Conservation (phyloP, 345 rosid genomes). For the Ceriops tagal region DNA sequence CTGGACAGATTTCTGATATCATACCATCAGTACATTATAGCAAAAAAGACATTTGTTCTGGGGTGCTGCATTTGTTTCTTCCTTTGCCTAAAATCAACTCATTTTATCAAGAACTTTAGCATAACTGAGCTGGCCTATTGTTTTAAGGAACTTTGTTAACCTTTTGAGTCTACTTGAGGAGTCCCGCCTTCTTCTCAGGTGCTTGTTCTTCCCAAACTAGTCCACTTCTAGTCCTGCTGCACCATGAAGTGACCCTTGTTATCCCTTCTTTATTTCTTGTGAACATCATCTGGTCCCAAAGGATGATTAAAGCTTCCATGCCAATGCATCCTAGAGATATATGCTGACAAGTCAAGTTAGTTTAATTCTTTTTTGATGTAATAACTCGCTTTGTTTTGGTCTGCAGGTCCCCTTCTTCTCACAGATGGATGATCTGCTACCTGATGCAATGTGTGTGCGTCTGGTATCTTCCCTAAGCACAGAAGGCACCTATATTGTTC, state of each 20-base stretch:
- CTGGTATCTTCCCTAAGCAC: conserved; percentile 53
- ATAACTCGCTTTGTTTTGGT: conserved; percentile 1
- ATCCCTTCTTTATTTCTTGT: background rate
- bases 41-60: background rate
- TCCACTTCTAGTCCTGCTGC: background rate
- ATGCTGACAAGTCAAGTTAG: background rate
- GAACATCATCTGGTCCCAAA: background rate
- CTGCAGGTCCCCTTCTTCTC: conserved; percentile 60
- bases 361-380: background rate
- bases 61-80: background rate
- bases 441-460: conserved; percentile 66
- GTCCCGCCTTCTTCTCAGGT: background rate
- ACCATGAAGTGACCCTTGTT: background rate
- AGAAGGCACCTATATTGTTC: conserved; percentile 53
- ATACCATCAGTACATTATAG: too few species aligned
- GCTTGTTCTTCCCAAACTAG: too few species aligned
- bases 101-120: background rate
- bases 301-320: background rate
- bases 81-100: background rate
- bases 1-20: too few species aligned
- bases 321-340: background rate
- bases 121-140: background rate
- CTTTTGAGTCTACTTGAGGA: too few species aligned
- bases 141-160: background rate
- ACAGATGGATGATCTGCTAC: conserved; percentile 62